Base-by-base conservation (phyloP, 2,329 filamentous ascomycete species). In the Aspergillus sp. region DNA sequence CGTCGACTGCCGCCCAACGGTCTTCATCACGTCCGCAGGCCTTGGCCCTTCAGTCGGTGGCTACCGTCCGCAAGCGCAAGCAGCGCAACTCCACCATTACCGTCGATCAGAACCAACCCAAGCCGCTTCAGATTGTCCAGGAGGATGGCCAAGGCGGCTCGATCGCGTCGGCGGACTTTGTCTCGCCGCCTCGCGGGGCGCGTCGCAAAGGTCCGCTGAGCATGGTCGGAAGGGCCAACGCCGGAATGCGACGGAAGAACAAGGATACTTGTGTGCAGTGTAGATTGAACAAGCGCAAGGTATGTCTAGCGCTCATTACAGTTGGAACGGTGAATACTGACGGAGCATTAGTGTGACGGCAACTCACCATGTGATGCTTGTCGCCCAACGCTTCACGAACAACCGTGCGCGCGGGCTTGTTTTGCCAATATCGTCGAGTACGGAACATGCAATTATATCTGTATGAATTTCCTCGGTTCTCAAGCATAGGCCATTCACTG, bases 381-480 rank as follows among this genome's bases (percentile, higher is more conserved):
- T 52, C 66, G 70, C 10, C 71, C 70, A 16, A 72, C 71, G 5
- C 64, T 74, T 16, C 67, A 73, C 50, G 71, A 74, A 47, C 73
- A 76, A 49, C 73, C 74, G 10, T 77, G 75, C 55, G 71, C 72
- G 6, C 69, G 66, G 25, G 73, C 74, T 23, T 73, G 74, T 53
- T 77, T 77, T 52, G 67, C 72, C 17, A 75, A 69, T 47, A 72
- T 77, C 47, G 71, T 77, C 20, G 71, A 75, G 53, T 72, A 70
- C 38, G 74, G 73, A 38, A 74, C 73, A 4, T 76, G 72, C 60
- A 76, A 77, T 52, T 76, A 75, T 52, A 71, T 77, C 45, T 77
- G 74, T 76, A 67, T 49, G 71, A 40, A 21, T 4, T 17, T 11
- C 44, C 16, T 36, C 25, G 19, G 7, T 38, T 32, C 44, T 9